Evolutionary conservation across 805 yeast genomes (phyloP).

Genomic region (Candida taoyuanica): DNA sequence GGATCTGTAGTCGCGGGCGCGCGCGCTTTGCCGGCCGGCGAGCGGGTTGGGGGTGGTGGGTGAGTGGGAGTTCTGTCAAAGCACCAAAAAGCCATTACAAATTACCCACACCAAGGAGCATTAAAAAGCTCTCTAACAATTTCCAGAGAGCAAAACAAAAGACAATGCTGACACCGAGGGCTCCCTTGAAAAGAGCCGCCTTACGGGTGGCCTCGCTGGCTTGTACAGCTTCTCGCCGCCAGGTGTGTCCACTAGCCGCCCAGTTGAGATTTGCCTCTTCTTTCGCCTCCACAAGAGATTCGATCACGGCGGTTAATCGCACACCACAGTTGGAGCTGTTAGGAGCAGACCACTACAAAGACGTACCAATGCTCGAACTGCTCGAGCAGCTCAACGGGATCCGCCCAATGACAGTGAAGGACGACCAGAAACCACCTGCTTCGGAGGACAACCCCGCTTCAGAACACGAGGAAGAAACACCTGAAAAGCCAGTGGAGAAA

Average conservation of each 20-base stretch:
- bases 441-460: slow-evolving; percentile 2
- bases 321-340: neutral
- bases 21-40: too few species aligned
- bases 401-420: slow-evolving; percentile 10
- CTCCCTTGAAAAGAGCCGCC: neutral
- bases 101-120: too few species aligned
- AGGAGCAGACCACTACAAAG: slow-evolving; percentile 1
- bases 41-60: too few species aligned
- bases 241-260: too few species aligned
- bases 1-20: too few species aligned
- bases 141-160: neutral
- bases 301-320: neutral
- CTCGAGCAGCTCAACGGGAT: slow-evolving; percentile 25
- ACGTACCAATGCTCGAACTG: slow-evolving; percentile 17
- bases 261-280: slow-evolving; percentile 12
- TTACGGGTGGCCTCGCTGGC: neutral
- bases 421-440: slow-evolving; percentile 6
- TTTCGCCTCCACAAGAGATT: neutral
- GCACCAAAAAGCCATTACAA: too few species aligned
- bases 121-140: neutral
- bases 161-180: neutral
- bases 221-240: neutral
- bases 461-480: slow-evolving; percentile 7
- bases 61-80: too few species aligned
- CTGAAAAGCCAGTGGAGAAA: slow-evolving; percentile 21